Evolutionary conservation across 768 basidiomycete species (phyloP).

Genomic region (Lactarius trivialis): DNA sequence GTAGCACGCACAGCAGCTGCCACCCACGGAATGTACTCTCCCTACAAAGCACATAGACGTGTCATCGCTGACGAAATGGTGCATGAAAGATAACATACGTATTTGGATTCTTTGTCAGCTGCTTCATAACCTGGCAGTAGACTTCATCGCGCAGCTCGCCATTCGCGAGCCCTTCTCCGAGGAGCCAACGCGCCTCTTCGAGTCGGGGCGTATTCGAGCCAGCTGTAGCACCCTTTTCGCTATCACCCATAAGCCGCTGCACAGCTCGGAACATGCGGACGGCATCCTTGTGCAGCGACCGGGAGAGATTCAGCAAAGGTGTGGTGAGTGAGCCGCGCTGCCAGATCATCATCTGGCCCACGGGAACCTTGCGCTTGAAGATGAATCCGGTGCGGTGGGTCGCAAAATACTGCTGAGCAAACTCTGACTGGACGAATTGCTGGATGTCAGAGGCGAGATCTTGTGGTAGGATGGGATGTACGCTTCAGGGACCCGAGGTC

Average conservation of each 20-base stretch:
- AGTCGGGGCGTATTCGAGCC: conserved; percentile 43
- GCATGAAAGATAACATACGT: conserved; percentile 42
- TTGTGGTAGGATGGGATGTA: conserved; percentile 70
- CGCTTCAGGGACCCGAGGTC: conserved; percentile 36
- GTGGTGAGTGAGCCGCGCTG: conserved; percentile 67
- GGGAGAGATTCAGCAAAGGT: conserved; percentile 68
- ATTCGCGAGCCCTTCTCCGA: conserved; percentile 70
- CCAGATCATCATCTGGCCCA: conserved; percentile 87
- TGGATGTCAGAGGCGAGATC: conserved; percentile 81
- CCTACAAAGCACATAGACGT: conserved; percentile 32
- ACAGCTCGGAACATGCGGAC: conserved; percentile 83
- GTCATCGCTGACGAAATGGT: not conserved
- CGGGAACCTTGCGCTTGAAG: conserved; percentile 73
- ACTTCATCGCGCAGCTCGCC: conserved; percentile 89
- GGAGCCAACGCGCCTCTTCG: conserved; percentile 84
- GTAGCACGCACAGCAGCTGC: conserved; percentile 85
- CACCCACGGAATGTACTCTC: conserved; percentile 88
- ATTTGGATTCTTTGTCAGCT: conserved; percentile 75
- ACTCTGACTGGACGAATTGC: conserved; percentile 81
- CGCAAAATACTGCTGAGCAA: conserved; percentile 83
- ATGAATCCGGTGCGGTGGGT: conserved; percentile 87
- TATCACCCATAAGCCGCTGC: conserved; percentile 91
- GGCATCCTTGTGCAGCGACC: conserved; percentile 64
- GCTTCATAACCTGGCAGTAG: conserved; percentile 90
- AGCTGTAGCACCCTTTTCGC: conserved; percentile 60